Base-by-base conservation (phyloP, 805 yeast genomes). In the Hanseniaspora nectarophila region DNA sequence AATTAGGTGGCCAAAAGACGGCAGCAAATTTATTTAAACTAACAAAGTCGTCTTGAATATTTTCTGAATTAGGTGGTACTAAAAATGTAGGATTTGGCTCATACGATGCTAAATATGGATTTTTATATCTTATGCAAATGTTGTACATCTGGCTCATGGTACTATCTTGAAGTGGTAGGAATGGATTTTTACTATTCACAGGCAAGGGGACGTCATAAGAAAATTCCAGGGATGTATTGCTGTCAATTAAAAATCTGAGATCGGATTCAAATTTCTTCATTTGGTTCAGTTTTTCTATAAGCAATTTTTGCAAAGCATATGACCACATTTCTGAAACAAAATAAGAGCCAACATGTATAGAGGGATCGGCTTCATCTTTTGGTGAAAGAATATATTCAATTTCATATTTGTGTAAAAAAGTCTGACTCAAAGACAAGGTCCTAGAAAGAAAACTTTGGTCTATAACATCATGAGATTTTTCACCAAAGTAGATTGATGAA, bases 121-220 rank as follows among this genome's bases (percentile, higher is more conserved):
- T 35, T 35, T 16, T 18, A 18, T 20, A 18, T 35, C 21, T 21
- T 16, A 35, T 18, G 39, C 39, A 35, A 5, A 35, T 6, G 10
- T 35, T n/a, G 15, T 18, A 35, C 20, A 10, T 18, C 4, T 18
- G 5, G 24, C 10, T 35, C 15, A 35, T 12, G 3, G 16, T 4
- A 7, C 4, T 6, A 12, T 35, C 5, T 8, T 18, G 4, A 20
- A 18, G 39, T 12, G 4, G 23, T 1, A 4, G 18, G 18, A 18
- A 40, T 1, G 52, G 45, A 4, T 23, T 12, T 5, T 16, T 23
- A 20, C 23, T 18, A 15, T 32, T 29, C 23, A 16, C 28, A 15
- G 34, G 16, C 45, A 44, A 40, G 5, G 52, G 52, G 18, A 48
- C 33, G 24, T 40, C 35, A 26, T 37, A 48, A 16, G 20, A 9